Conservation (phyloP, 768 basidiomycete species). For the Suillus spraguei region DNA sequence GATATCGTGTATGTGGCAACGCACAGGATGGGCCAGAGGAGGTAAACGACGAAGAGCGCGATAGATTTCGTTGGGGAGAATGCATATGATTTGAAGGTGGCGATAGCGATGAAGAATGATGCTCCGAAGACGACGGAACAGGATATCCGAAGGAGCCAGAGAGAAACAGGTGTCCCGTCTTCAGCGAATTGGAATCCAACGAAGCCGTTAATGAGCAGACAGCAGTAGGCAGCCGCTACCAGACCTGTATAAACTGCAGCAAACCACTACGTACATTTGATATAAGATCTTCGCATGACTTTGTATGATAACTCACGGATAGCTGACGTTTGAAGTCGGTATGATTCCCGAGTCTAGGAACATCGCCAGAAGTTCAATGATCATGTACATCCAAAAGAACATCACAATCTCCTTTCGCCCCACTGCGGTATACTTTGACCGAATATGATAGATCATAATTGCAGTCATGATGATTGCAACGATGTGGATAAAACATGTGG, state of each 20-base stretch:
- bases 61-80: conserved; percentile 77
- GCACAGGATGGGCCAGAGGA: conserved; percentile 88
- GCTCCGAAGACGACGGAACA: conserved; percentile 83
- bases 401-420: conserved; percentile 96
- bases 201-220: conserved; percentile 94
- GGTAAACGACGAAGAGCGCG: conserved; percentile 86
- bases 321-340: conserved; percentile 82
- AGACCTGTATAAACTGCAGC: conserved; percentile 92
- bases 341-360: conserved; percentile 97
- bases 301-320: conserved; percentile 58
- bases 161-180: conserved; percentile 93
- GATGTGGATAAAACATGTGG: conserved; percentile 96
- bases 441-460: conserved; percentile 98
- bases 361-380: conserved; percentile 89
- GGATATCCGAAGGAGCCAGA: conserved; percentile 92
- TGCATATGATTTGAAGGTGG: conserved; percentile 89
- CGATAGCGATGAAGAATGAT: conserved; percentile 91
- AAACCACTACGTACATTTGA: conserved; percentile 73
- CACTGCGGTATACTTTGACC: conserved; percentile 98
- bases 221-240: conserved; percentile 89
- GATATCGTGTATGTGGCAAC: conserved; percentile 86
- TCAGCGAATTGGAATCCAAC: conserved; percentile 99
- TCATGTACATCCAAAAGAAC: conserved; percentile 97
- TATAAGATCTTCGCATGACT: conserved; percentile 9
- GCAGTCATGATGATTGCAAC: conserved; percentile 96